phyloP scores from a whole-genome alignment of 1,284 basidiomycete genomes.

The Irpex lacteus region DNA sequence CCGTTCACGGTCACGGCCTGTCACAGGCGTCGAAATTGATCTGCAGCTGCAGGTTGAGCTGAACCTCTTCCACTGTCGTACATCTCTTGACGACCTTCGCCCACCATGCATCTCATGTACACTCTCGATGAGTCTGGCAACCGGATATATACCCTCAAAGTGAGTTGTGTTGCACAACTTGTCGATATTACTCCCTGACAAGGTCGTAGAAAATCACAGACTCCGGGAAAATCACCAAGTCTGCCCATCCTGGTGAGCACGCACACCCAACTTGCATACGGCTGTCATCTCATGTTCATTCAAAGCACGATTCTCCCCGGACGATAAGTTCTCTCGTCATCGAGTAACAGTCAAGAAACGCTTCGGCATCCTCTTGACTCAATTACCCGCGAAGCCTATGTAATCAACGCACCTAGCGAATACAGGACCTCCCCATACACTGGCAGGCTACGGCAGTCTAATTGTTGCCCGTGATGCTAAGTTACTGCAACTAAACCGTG shows the following conservation, averaged over 20 bases:
- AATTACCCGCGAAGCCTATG: conserved; percentile 86
- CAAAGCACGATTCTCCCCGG: conserved; percentile 91
- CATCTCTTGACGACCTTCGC: background rate
- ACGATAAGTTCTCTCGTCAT: conserved; percentile 97
- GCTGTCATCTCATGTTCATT: background rate
- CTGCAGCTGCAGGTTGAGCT: background rate
- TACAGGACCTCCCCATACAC: background rate
- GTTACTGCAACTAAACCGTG: too few species aligned
- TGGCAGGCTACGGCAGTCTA: background rate
- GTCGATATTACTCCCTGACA: conserved; percentile 5
- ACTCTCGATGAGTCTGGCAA: conserved; percentile 78
- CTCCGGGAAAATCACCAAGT: conserved; percentile 82
- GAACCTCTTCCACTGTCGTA: background rate
- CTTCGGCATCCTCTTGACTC: conserved; percentile 82
- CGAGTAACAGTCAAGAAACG: conserved; percentile 94
- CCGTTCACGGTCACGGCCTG: background rate
- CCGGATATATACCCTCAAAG: conserved; percentile 88
- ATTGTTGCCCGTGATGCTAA: background rate
- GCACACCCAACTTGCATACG: conserved; percentile 3
- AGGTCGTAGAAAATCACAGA: conserved; percentile 74
- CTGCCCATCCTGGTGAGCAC: conserved; percentile 86
- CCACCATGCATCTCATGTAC: conserved; percentile 92
- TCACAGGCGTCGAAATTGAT: background rate
- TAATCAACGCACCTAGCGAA: conserved; percentile 35
- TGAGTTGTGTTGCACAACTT: conserved; percentile 31